These are phyloP conservation scores for Musa itinerans DNA, from an alignment of 176 grass and related monocot genomes.

Conservation along the genomic window DNA sequence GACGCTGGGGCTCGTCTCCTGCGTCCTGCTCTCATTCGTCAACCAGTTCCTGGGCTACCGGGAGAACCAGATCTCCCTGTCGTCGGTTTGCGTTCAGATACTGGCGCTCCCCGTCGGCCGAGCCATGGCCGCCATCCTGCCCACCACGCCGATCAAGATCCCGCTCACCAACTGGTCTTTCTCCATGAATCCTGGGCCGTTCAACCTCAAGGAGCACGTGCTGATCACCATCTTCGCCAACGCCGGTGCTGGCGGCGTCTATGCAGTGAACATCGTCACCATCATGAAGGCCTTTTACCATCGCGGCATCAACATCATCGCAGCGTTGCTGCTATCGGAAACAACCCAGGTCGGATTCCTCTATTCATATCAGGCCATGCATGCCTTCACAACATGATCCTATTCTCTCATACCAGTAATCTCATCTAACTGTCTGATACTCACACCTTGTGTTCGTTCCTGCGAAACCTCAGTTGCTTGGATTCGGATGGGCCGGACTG, in stretches of 20 bases:
- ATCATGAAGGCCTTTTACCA: conserved; percentile 80
- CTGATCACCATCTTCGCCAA: conserved; percentile 31
- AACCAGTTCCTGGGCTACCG: conserved; percentile 96
- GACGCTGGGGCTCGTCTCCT: conserved; percentile 54
- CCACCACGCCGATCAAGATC: conserved; percentile 20
- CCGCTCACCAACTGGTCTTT: conserved; percentile 40
- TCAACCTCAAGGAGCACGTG: conserved; percentile 84
- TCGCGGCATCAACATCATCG: conserved; percentile 43
- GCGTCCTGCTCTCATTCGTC: conserved; percentile 45
- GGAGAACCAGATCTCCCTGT: conserved; percentile 52
- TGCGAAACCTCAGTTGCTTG: conserved; percentile 40
- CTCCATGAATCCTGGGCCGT: conserved; percentile 67
- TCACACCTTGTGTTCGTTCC: not conserved
- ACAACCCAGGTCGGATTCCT: conserved; percentile 45
- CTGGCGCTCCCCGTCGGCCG: conserved; percentile 56
- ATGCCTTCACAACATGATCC: no score
- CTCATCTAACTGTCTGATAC: not conserved
- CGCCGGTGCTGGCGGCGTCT: conserved; percentile 21
- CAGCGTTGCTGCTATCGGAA: conserved; percentile 58
- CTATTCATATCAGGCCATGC: no score
- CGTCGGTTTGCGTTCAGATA: conserved; percentile 62
- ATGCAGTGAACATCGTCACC: conserved; percentile 66
- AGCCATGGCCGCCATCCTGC: conserved; percentile 57
- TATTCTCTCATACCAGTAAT: no score
- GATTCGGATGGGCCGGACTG: conserved; percentile 76